Evolutionary conservation across 345 rosid genomes (phyloP).

Genomic region (Eucalyptus cloeziana): DNA sequence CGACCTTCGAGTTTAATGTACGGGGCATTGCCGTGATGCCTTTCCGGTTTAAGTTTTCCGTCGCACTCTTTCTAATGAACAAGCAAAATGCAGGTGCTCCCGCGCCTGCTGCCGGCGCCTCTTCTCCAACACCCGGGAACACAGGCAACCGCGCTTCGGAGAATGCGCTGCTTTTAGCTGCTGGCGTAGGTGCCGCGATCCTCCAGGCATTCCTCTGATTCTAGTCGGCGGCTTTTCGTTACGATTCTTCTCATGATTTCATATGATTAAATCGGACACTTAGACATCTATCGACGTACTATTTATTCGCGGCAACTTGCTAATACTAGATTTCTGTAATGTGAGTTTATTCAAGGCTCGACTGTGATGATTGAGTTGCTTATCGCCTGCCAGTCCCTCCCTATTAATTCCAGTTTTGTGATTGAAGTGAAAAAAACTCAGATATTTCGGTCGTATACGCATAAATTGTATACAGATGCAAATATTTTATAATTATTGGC

Average conservation of each 20-base stretch:
- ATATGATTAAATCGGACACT: background rate
- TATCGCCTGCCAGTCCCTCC: no score
- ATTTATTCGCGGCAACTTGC: background rate
- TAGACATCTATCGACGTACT: background rate
- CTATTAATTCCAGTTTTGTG: no score
- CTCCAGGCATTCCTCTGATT: background rate
- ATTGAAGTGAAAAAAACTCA: no score
- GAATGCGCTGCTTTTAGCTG: background rate
- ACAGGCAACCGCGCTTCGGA: background rate
- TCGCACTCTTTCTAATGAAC: background rate
- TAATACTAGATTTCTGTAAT: background rate
- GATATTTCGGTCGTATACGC: background rate
- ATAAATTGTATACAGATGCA: background rate
- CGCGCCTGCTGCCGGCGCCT: background rate
- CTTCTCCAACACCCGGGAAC: background rate
- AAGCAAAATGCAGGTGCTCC: background rate
- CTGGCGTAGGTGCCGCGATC: background rate
- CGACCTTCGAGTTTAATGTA: background rate
- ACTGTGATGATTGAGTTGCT: background rate
- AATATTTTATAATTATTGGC: background rate
- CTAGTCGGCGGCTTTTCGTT: background rate
- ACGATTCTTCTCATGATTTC: background rate
- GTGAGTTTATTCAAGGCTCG: background rate
- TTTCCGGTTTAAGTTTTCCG: background rate
- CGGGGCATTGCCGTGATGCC: background rate